phyloP scores from a whole-genome alignment of 2,329 filamentous ascomycete species.

The Beauveria scarabaeidicola region DNA sequence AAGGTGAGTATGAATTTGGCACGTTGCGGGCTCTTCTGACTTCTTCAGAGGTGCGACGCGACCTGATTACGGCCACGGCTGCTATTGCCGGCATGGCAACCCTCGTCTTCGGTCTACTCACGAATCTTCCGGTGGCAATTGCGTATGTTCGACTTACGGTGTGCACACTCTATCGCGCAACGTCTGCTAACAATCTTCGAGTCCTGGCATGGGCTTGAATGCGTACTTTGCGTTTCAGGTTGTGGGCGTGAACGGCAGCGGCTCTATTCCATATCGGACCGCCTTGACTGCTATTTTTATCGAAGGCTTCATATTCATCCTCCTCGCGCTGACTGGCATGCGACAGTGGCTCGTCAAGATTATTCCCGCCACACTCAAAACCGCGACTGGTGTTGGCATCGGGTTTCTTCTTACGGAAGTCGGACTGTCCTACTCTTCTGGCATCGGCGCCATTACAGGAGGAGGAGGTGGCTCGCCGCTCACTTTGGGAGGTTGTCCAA shows the following conservation, averaged over 20 bases:
- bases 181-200: conserved; percentile 21
- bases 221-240: conserved; percentile 62
- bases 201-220: conserved; percentile 59
- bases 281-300: conserved; percentile 57
- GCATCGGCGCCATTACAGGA: conserved; percentile 75
- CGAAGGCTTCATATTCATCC: conserved; percentile 56
- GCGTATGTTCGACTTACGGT: conserved; percentile 44
- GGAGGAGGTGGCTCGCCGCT: conserved; percentile 57
- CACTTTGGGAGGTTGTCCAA: conserved; percentile 65
- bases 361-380: conserved; percentile 57
- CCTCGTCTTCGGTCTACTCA: conserved; percentile 70
- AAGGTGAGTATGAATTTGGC: conserved; percentile 27
- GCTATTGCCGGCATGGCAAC: conserved; percentile 67
- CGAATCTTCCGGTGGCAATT: conserved; percentile 70
- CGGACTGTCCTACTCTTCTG: conserved; percentile 66
- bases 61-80: conserved; percentile 77
- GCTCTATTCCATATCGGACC: conserved; percentile 48
- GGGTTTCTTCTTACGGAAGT: conserved; percentile 57
- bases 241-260: conserved; percentile 50
- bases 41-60: conserved; percentile 53
- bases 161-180: background rate
- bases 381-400: conserved; percentile 56
- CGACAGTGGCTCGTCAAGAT: conserved; percentile 64
- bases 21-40: conserved; percentile 6
- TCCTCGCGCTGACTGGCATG: conserved; percentile 58